phyloP scores from a whole-genome alignment of 768 basidiomycete genomes.

The Boletus coccyginus region DNA sequence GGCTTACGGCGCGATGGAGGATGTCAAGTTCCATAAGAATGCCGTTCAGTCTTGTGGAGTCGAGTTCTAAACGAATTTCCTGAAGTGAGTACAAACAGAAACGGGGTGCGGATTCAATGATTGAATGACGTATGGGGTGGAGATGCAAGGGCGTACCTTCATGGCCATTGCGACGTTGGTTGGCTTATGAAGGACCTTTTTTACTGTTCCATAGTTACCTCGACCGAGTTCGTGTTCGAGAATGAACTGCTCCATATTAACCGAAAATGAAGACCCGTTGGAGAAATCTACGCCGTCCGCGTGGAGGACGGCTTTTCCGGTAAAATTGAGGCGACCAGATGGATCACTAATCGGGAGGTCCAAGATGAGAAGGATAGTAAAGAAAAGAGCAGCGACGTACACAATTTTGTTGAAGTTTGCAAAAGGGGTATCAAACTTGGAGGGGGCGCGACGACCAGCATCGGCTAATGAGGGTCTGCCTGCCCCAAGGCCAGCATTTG shows the following conservation, averaged over 20 bases:
- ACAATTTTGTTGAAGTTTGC: conserved; percentile 92
- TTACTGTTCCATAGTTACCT: conserved; percentile 97
- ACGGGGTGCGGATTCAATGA: background rate
- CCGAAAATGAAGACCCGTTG: conserved; percentile 84
- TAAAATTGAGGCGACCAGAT: conserved; percentile 92
- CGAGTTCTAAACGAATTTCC: conserved; percentile 98
- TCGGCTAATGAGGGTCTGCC: conserved; percentile 56
- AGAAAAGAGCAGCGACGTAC: conserved; percentile 46
- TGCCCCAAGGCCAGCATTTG: conserved; percentile 67
- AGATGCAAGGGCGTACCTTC: conserved; percentile 63
- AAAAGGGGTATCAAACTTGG: conserved; percentile 73
- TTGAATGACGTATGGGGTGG: conserved; percentile 9
- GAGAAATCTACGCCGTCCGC: conserved; percentile 87
- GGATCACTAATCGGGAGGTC: conserved; percentile 64
- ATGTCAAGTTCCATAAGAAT: conserved; percentile 99
- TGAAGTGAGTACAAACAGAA: conserved; percentile 31
- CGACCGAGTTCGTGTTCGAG: conserved; percentile 92
- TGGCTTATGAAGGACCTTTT: conserved; percentile 90
- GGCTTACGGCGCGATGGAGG: conserved; percentile 87
- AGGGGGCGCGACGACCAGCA: conserved; percentile 34
- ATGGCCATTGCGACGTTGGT: conserved; percentile 98
- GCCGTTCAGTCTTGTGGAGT: conserved; percentile 87
- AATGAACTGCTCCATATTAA: conserved; percentile 92
- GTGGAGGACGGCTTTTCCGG: conserved; percentile 89
- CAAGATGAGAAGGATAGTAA: conserved; percentile 2